Conservation (phyloP, 768 basidiomycete genomes). For the Phylloporus sp. region DNA sequence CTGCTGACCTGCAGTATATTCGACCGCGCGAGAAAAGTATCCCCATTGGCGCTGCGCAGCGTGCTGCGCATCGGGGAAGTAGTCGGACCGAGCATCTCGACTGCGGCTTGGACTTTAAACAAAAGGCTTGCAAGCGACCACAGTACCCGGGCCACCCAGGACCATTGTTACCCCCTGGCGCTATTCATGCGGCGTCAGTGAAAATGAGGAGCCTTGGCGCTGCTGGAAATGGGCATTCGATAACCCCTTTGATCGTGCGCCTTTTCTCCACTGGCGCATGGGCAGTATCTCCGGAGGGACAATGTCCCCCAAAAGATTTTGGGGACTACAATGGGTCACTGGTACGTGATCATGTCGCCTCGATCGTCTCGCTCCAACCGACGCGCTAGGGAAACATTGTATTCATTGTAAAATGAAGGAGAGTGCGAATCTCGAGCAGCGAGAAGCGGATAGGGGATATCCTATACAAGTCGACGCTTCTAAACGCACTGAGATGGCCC, state of each 20-base stretch:
- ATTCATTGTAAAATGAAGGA: neutral
- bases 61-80: neutral
- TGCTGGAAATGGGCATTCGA: neutral
- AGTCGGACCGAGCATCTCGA: neutral
- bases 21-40: neutral
- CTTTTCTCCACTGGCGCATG: neutral
- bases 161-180: neutral
- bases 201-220: neutral
- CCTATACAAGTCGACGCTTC: neutral
- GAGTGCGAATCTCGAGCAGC: constrained; percentile 1
- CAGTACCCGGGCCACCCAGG: neutral
- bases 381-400: neutral
- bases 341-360: constrained; percentile 7
- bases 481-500: constrained; percentile 1
- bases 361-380: neutral
- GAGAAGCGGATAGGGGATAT: neutral
- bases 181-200: neutral
- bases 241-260: neutral
- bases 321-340: neutral
- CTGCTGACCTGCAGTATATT: neutral
- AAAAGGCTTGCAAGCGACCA: neutral
- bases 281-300: constrained; percentile 5
- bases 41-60: no score
- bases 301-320: neutral
- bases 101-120: neutral